These are phyloP conservation scores for Thalassiosira sp. DNA, from an alignment of 352 stramenopile species.

Conservation along the genomic window DNA sequence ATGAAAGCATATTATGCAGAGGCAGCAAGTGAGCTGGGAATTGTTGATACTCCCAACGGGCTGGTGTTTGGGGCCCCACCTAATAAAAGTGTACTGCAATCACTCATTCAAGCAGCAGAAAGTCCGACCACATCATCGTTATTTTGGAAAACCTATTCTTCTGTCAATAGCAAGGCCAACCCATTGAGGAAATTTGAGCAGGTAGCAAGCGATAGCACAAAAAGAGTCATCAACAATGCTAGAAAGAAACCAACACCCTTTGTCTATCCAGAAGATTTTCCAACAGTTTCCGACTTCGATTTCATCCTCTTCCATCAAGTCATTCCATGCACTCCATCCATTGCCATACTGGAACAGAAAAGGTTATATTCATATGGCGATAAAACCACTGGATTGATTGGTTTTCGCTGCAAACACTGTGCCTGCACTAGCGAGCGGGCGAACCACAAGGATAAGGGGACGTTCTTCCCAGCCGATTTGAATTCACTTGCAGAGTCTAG, in stretches of 20 bases:
- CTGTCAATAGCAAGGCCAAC: slow-evolving; percentile 14
- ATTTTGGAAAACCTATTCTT: slow-evolving; percentile 9
- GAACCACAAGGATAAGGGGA: slow-evolving; percentile 29
- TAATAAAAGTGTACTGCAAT: slow-evolving; percentile 15
- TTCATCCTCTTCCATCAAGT: slow-evolving; percentile 71
- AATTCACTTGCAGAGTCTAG: slow-evolving; percentile 50
- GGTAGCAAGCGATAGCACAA: slow-evolving; percentile 14
- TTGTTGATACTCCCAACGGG: slow-evolving; percentile 62
- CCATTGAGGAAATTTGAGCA: slow-evolving; percentile 36
- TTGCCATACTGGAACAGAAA: slow-evolving; percentile 46
- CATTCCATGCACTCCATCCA: slow-evolving; percentile 55
- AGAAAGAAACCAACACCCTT: slow-evolving; percentile 19
- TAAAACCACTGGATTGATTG: slow-evolving; percentile 37
- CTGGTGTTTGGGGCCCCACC: slow-evolving; percentile 63
- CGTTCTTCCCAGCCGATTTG: slow-evolving; percentile 58
- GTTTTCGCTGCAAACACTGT: slow-evolving; percentile 74
- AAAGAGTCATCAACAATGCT: slow-evolving; percentile 18
- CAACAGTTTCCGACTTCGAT: slow-evolving; percentile 52
- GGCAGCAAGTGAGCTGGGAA: slow-evolving; percentile 59
- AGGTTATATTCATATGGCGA: slow-evolving; percentile 21
- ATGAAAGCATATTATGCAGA: slow-evolving; percentile 65
- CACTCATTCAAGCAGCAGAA: slow-evolving; percentile 14
- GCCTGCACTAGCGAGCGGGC: background rate
- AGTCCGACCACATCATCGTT: background rate
- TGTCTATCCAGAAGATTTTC: slow-evolving; percentile 40